phyloP scores from a whole-genome alignment of 768 basidiomycete species.

The Hypholoma sublateritium region DNA sequence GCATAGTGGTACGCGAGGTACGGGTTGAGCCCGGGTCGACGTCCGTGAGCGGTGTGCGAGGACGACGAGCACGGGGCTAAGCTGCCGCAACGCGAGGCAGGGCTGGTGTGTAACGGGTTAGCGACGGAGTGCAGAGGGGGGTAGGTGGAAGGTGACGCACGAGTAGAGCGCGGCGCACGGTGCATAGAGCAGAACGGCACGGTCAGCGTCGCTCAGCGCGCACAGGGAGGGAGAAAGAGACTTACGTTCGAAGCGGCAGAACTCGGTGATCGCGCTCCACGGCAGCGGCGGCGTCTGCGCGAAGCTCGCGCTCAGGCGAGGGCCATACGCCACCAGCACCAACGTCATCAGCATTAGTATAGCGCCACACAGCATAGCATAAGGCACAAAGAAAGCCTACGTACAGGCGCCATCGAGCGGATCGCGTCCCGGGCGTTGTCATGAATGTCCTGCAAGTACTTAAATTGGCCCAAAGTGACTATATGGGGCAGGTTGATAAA shows the following conservation, averaged over 20 bases:
- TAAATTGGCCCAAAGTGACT: too few relatives aligned
- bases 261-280: slow-evolving; percentile 45
- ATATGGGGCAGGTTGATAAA: too few relatives aligned
- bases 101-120: slow-evolving; percentile 43
- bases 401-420: too few relatives aligned
- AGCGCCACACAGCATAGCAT: too few relatives aligned
- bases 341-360: not conserved
- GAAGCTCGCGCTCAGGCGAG: slow-evolving; percentile 44
- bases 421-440: too few relatives aligned
- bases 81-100: slow-evolving; percentile 56
- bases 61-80: slow-evolving; percentile 56
- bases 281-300: slow-evolving; percentile 39
- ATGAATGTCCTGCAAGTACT: too few relatives aligned
- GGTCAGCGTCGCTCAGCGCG: too few relatives aligned
- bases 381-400: slow-evolving; percentile 43
- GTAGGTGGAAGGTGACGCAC: slow-evolving; percentile 31
- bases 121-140: too few relatives aligned
- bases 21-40: slow-evolving; percentile 45
- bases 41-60: slow-evolving; percentile 60
- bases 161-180: slow-evolving; percentile 41
- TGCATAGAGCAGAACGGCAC: slow-evolving; percentile 5
- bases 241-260: slow-evolving; percentile 66
- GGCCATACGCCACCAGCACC: slow-evolving; percentile 37
- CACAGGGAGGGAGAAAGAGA: not conserved
- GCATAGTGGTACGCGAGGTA: slow-evolving; percentile 84